Base-by-base conservation (phyloP, 805 yeast species). In the Candida maris region DNA sequence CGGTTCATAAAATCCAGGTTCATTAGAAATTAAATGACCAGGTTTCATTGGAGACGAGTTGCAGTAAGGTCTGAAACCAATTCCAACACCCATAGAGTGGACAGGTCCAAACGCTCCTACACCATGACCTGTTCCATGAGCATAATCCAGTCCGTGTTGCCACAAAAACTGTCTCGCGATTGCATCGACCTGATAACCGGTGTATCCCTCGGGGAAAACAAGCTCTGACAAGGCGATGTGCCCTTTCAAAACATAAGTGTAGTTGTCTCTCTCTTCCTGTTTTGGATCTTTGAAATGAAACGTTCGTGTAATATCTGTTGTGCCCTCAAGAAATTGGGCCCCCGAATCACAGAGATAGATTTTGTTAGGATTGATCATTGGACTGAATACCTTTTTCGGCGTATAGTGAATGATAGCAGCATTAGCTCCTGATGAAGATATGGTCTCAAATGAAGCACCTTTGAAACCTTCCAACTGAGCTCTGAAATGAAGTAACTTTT, bases 361-460 rank as follows among this genome's bases (percentile, higher is more conserved):
- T 32, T 73, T 68, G 25, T 63, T 59, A 5, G 79, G 81, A 45
- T 76, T 71, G 29, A 77, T 75, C 6, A 69, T 57, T 5, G 73
- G 49, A 40, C 72, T 67, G 8, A 57, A 52, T 5, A 64, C 64
- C 34, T 59, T 54, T 9, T 56, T 48, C 4, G 94, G 93, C 27
- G 77, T 64, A 56, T 85, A 85, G 56, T 85, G 94, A 42, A 85
- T 81, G 20, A 84, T 67, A 2, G 93, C 85, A 6, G 86, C 85
- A 55, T 83, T 84, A 9, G 86, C 67, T 1, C 91, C 93, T 1
- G 85, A 69, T 4, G 88, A 75, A 34, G 86, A 77, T 32, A 84
- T 83, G 0, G 93, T 83, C 32, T 75, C 79, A 57, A 84, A 84
- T 3, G 87, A 79, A 30, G 77, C 70, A 0, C 89, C 93, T 15